Percentiles rank a stretch among this genome's conserved stretches.
Conservation (phyloP, 257 asterid genomes). For the Solanum stenotomum region DNA sequence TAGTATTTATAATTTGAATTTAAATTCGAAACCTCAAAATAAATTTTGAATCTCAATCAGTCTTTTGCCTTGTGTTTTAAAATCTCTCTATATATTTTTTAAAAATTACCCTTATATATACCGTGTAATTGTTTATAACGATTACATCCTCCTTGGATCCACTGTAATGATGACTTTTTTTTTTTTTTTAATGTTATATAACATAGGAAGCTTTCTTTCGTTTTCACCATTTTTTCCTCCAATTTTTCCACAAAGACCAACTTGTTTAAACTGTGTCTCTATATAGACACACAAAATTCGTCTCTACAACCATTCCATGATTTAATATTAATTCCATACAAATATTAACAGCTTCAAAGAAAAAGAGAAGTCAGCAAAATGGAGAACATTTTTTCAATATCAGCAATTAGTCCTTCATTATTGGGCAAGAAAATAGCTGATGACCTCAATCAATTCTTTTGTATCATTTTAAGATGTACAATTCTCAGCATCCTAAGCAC, state of each 20-base stretch:
- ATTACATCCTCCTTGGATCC: background rate
- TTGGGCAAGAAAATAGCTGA: constrained; percentile 10
- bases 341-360: background rate
- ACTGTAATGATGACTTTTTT: background rate
- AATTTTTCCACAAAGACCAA: background rate
- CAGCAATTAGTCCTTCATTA: background rate
- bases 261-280: background rate
- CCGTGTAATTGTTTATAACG: too few species aligned
- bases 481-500: constrained; percentile 10
- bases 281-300: background rate
- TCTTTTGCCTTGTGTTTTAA: background rate
- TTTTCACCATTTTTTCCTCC: background rate
- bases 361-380: background rate
- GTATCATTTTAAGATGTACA: constrained; percentile 11
- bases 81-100: too few species aligned
- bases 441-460: constrained; percentile 14
- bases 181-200: too few species aligned
- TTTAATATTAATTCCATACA: background rate
- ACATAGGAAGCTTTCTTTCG: background rate
- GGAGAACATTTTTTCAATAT: constrained; percentile 5
- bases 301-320: background rate
- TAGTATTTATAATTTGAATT: too few species aligned
- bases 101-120: too few species aligned
- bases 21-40: fast-evolving
- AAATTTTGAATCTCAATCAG: too few species aligned